Evolutionary conservation across 805 yeast genomes (phyloP), one percentile per base, ranked within the genome.

Genomic region (Wickerhamiella sorbophila): DNA sequence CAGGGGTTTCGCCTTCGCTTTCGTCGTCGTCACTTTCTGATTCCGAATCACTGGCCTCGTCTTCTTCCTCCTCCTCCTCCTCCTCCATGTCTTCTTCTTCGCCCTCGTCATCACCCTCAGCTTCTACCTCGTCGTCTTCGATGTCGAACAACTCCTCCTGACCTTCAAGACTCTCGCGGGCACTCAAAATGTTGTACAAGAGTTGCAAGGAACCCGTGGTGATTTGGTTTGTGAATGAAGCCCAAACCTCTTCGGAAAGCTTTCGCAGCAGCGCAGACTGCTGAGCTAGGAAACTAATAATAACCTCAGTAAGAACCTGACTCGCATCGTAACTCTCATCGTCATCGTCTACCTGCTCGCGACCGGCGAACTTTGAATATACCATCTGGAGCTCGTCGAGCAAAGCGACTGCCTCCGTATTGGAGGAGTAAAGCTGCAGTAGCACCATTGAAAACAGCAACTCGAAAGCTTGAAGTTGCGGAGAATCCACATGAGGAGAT

Each of bases 141-240:
- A 71, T 75, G 44, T 81, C 83, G 55, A 87, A 87, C 52, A 88
- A 61, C 36, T 71, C 71, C 20, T 70, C 69, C 58, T 83, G 91
- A 1, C 96, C 96, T 50, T 78, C 77, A 47, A 77, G 74, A 57
- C 81, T 83, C 58, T 87, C 96, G 54, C 73, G 76, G 0, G 93
- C 69, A 15, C 62, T 49, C 39, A 79, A 57, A 15, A 79, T 71
- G 44, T 77, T 79, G 40, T 66, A 65, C 38, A 80, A 52, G 19
- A 73, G 58, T 9, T 63, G 60, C 26, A 80, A 50, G 37, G 78
- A 74, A 8, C 59, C 56, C 9, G 48, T 51, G 2, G 64, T 65
- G 24, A 77, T 58, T 27, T 67, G 63, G 16, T 58, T 61, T n/a
- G 74, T 57, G 44, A 78, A 68, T 31, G 71, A 69, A 33, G 71